A percentile compares a stretch with the other conserved stretches of the same genome.
These are phyloP conservation scores for Populus euphratica DNA, from an alignment of 345 rosid species.

Conservation along the genomic window DNA sequence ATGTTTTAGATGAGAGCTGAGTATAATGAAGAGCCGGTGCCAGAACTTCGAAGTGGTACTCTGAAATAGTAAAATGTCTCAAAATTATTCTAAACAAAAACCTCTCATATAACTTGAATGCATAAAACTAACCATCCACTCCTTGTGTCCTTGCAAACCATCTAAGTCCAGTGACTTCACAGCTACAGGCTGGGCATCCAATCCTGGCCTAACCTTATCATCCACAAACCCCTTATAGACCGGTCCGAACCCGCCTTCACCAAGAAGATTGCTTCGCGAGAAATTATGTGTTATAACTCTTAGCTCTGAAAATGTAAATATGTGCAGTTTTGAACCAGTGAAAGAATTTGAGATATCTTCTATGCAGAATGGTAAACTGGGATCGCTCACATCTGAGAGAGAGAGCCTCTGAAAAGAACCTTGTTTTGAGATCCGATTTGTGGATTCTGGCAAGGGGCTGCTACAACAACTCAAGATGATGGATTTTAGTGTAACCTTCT, in stretches of 20 bases:
- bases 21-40: background rate
- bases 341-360: slow-evolving; percentile 59
- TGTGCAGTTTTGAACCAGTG: slow-evolving; percentile 49
- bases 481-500: slow-evolving; percentile 44
- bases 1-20: background rate
- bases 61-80: background rate
- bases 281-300: slow-evolving; percentile 47
- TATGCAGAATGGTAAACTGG: slow-evolving; percentile 45
- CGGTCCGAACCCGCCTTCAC: slow-evolving; percentile 80
- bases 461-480: slow-evolving; percentile 41
- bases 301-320: slow-evolving; percentile 52
- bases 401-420: slow-evolving; percentile 49
- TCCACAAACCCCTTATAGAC: slow-evolving; percentile 70
- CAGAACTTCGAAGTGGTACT: no score
- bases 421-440: slow-evolving; percentile 26
- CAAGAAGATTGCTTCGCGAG: slow-evolving; percentile 52
- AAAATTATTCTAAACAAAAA: background rate
- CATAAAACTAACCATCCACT: slow-evolving; percentile 64
- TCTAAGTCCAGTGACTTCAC: slow-evolving; percentile 66
- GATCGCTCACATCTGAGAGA: slow-evolving; percentile 53
- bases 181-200: slow-evolving; percentile 66
- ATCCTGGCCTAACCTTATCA: slow-evolving; percentile 52
- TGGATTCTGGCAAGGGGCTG: slow-evolving; percentile 19
- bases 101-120: background rate
- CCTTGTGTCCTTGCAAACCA: slow-evolving; percentile 74